These are phyloP conservation scores for Gelatoporia subvermispora DNA, from an alignment of 768 basidiomycete species.

Conservation along the genomic window DNA sequence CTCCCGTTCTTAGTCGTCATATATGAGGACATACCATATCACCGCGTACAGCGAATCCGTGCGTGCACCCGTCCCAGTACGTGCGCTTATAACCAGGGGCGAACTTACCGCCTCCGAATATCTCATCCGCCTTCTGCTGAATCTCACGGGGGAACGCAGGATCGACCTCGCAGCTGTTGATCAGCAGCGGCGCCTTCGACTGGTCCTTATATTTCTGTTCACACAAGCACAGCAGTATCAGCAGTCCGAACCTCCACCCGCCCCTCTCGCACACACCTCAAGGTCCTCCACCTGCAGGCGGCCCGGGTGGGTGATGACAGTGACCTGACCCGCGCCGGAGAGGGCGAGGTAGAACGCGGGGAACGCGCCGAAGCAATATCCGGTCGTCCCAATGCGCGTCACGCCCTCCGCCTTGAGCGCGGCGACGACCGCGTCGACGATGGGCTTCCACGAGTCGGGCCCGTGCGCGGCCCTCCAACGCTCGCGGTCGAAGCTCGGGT, in stretches of 20 bases:
- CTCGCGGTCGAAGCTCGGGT: constrained; percentile 20
- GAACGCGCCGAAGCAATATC: constrained; percentile 42
- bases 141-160: constrained; percentile 27
- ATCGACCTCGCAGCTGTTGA: constrained; percentile 37
- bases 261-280: constrained; percentile 26
- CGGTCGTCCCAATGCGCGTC: constrained; percentile 33
- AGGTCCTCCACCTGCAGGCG: constrained; percentile 33
- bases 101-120: constrained; percentile 35
- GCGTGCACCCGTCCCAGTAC: constrained; percentile 25
- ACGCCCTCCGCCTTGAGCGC: constrained; percentile 36
- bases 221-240: too few relatives aligned
- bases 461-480: constrained; percentile 33
- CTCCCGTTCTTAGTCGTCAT: neutral
- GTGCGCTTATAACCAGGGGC: constrained; percentile 34
- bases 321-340: constrained; percentile 33
- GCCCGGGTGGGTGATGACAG: constrained; percentile 44
- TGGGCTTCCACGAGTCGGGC: constrained; percentile 27
- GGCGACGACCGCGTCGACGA: constrained; percentile 32
- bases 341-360: constrained; percentile 43
- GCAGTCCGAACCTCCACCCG: too few relatives aligned
- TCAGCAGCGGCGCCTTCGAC: constrained; percentile 36
- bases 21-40: constrained; percentile 16
- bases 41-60: constrained; percentile 40
- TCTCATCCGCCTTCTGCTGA: constrained; percentile 31
- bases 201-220: constrained; percentile 27